A percentile compares a stretch with the other conserved stretches of the same genome.
phyloP scores from a whole-genome alignment of 495 filamentous ascomycete genomes.

The Hyaloscypha hepaticicola region DNA sequence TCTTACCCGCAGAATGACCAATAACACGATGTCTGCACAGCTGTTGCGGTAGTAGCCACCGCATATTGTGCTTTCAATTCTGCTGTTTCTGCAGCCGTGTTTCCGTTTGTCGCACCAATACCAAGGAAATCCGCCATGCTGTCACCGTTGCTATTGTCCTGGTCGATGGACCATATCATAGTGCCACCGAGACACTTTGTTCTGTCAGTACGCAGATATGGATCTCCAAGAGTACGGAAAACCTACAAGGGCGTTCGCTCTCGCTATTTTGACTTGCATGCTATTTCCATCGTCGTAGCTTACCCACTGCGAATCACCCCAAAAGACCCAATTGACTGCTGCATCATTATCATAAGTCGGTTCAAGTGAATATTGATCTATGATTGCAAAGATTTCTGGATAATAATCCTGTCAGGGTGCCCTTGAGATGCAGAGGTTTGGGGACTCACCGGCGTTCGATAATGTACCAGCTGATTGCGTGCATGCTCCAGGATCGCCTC shows the following conservation, averaged over 20 bases:
- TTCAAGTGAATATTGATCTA: background rate
- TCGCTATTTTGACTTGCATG: conserved; percentile 6
- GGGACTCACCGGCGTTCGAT: conserved; percentile 7
- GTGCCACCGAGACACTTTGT: conserved; percentile 40
- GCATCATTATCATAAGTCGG: conserved; percentile 5
- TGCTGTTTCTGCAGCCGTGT: background rate
- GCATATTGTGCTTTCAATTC: background rate
- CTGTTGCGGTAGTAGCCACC: background rate
- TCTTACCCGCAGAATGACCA: conserved; percentile 8
- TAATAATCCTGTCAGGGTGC: background rate
- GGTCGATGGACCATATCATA: conserved; percentile 35
- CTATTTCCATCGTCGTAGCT: conserved; percentile 44
- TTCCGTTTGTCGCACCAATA: conserved; percentile 10
- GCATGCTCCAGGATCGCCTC: conserved; percentile 8
- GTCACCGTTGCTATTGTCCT: conserved; percentile 12
- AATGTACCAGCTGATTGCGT: conserved; percentile 1
- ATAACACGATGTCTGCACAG: background rate
- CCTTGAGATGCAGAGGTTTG: background rate
- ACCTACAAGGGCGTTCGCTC: background rate
- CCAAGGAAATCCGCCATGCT: conserved; percentile 10
- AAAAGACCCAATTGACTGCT: conserved; percentile 21
- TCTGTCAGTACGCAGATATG: conserved; percentile 39
- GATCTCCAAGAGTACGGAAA: conserved; percentile 16
- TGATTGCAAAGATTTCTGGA: conserved; percentile 5
- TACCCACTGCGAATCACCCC: conserved; percentile 43